These are phyloP conservation scores for Hanseniaspora guilliermondii DNA, from an alignment of 805 yeast species.

Conservation along the genomic window DNA sequence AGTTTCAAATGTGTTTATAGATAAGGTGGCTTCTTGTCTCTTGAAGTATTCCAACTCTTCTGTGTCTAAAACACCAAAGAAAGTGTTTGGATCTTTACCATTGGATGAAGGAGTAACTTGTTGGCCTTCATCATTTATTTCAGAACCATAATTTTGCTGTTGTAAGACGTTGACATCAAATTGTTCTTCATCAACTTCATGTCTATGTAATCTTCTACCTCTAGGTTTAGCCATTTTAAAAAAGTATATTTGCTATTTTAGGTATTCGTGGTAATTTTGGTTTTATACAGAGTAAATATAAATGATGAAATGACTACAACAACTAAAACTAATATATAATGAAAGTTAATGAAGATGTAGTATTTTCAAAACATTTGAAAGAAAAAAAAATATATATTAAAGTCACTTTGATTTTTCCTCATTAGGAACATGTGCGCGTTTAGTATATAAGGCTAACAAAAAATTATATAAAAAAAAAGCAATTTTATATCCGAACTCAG, in stretches of 20 bases:
- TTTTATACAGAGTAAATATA: no score
- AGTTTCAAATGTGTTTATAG: conserved; percentile 60
- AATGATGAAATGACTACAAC: no score
- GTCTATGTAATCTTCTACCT: conserved; percentile 32
- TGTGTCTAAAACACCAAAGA: conserved; percentile 78
- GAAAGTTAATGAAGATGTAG: no score
- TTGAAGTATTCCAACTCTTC: conserved; percentile 83
- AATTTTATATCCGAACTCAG: background rate
- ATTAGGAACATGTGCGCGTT: background rate
- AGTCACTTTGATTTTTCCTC: background rate
- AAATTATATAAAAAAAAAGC: conserved; percentile 1
- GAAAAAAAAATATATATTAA: background rate
- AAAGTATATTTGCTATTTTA: no score
- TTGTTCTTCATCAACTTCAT: conserved; percentile 20
- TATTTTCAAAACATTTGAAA: background rate
- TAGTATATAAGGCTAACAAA: background rate
- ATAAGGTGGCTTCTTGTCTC: conserved; percentile 77
- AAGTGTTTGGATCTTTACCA: conserved; percentile 33
- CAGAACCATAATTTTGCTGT: conserved; percentile 15
- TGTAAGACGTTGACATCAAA: conserved; percentile 18
- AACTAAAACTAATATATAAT: no score
- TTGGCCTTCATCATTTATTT: conserved; percentile 16
- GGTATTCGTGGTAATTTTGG: no score
- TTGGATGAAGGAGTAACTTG: conserved; percentile 10
- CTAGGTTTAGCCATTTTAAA: conserved; percentile 27